Evolutionary conservation across 768 basidiomycete genomes (phyloP).

Genomic region (Dioszegia aurantiaca): DNA sequence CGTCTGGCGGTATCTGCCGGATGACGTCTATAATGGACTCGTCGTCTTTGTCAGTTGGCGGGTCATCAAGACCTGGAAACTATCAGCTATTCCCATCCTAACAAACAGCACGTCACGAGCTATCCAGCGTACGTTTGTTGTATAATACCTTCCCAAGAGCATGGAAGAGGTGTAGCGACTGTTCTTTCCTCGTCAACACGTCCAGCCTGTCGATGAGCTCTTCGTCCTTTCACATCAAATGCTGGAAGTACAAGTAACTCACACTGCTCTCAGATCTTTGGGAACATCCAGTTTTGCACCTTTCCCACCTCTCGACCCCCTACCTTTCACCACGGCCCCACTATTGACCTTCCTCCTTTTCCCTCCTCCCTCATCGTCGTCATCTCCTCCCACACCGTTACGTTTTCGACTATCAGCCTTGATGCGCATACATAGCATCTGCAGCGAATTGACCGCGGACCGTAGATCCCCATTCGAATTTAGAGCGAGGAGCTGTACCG

Average conservation of each 20-base stretch:
- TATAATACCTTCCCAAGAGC: constrained; percentile 89
- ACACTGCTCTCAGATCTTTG: constrained; percentile 46
- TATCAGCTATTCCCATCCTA: neutral
- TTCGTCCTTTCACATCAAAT: neutral
- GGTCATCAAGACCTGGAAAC: constrained; percentile 42
- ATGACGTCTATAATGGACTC: constrained; percentile 62
- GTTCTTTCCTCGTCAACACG: constrained; percentile 75
- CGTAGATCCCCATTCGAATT: constrained; percentile 87
- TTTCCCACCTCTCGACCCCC: constrained; percentile 48
- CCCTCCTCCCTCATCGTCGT: neutral
- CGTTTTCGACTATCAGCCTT: constrained; percentile 42
- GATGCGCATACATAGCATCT: constrained; percentile 62
- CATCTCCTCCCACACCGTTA: constrained; percentile 25
- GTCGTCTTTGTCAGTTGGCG: constrained; percentile 64
- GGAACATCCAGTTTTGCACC: constrained; percentile 45
- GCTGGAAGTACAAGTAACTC: constrained; percentile 21
- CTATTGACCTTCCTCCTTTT: constrained; percentile 18
- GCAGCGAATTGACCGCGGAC: constrained; percentile 86
- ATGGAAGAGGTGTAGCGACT: constrained; percentile 84
- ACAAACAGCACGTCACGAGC: too few relatives aligned
- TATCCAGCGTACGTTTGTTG: constrained; percentile 71
- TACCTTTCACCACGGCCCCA: constrained; percentile 14
- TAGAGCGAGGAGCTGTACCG: constrained; percentile 71
- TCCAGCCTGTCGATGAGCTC: constrained; percentile 58
- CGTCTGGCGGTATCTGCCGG: constrained; percentile 58